phyloP scores from a whole-genome alignment of 2,329 filamentous ascomycete species.

The Periconia sp. region DNA sequence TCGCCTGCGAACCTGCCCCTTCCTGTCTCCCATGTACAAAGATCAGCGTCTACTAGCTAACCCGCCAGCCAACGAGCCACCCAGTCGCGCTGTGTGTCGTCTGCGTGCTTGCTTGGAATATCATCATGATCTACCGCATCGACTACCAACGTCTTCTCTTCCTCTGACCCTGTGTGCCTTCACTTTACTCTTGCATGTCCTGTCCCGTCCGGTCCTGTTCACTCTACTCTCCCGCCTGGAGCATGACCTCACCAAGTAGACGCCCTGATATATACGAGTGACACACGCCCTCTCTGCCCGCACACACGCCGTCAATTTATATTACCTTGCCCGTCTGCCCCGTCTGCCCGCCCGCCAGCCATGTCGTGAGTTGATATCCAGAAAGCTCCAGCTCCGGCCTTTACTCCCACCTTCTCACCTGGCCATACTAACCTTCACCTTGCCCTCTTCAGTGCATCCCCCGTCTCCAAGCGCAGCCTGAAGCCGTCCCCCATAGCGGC shows the following conservation, averaged over 20 bases:
- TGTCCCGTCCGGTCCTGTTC: not conserved
- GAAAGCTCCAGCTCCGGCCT: conserved; percentile 10
- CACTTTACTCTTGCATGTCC: too few species aligned
- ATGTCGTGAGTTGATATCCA: conserved; percentile 42
- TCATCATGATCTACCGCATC: conserved; percentile 42
- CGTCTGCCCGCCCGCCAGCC: conserved; percentile 27
- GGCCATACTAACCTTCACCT: conserved; percentile 8
- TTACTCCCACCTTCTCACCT: not conserved
- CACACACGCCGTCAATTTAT: conserved; percentile 10
- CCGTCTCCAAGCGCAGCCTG: conserved; percentile 47
- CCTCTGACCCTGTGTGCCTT: conserved; percentile 22
- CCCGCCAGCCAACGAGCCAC: conserved; percentile 13
- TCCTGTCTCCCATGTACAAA: conserved; percentile 43
- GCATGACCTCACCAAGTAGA: conserved; percentile 37
- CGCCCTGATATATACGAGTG: conserved; percentile 28
- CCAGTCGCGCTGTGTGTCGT: conserved; percentile 26
- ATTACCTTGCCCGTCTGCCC: not conserved
- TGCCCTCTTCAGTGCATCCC: conserved; percentile 40
- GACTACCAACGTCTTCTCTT: conserved; percentile 25
- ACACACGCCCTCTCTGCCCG: conserved; percentile 27
- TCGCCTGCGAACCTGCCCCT: conserved; percentile 37
- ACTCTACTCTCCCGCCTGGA: conserved; percentile 32
- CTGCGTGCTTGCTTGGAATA: conserved; percentile 34
- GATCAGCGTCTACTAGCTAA: conserved; percentile 37
- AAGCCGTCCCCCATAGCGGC: conserved; percentile 46